A percentile compares a stretch with the other conserved stretches of the same genome.
These are phyloP conservation scores for Phallus indusiatus DNA, from an alignment of 768 basidiomycete species.

Conservation along the genomic window DNA sequence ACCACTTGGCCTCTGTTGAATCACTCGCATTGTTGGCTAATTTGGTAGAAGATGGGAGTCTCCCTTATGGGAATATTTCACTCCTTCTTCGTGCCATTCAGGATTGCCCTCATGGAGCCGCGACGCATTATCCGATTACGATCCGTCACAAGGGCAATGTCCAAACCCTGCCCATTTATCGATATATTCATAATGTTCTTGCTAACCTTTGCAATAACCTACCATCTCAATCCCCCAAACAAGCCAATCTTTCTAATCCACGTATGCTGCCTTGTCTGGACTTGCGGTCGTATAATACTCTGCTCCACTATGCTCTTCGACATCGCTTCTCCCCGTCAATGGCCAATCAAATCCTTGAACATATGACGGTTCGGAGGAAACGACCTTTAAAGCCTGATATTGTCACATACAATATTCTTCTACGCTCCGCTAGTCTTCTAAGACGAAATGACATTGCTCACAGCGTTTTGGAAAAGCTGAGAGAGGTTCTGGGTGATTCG, in stretches of 20 bases:
- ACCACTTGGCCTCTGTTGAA: neutral
- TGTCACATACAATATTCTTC: slow-evolving; percentile 47
- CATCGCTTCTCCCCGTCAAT: slow-evolving; percentile 43
- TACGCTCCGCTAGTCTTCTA: slow-evolving; percentile 46
- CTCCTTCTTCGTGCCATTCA: slow-evolving; percentile 1
- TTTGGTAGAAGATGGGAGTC: neutral
- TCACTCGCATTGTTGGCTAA: slow-evolving; percentile 4
- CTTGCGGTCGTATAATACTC: slow-evolving; percentile 42
- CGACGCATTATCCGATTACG: neutral
- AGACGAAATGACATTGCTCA: slow-evolving; percentile 34
- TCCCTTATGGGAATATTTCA: slow-evolving; percentile 3
- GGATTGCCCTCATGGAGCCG: neutral
- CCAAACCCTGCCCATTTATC: slow-evolving; percentile 17
- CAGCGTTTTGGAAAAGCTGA: slow-evolving; percentile 28
- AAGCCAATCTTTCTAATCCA: slow-evolving; percentile 1
- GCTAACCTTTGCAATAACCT: slow-evolving; percentile 13
- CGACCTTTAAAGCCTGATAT: slow-evolving; percentile 36
- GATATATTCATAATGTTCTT: slow-evolving; percentile 24
- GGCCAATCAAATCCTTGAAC: slow-evolving; percentile 39
- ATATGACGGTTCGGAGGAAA: slow-evolving; percentile 40
- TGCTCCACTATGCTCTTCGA: slow-evolving; percentile 58
- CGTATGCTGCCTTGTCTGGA: slow-evolving; percentile 26
- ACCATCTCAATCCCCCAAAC: slow-evolving; percentile 7
- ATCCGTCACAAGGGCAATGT: slow-evolving; percentile 12
- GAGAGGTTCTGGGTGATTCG: neutral